phyloP scores from a whole-genome alignment of 2,329 filamentous ascomycete genomes.

The Xylogone sp. region DNA sequence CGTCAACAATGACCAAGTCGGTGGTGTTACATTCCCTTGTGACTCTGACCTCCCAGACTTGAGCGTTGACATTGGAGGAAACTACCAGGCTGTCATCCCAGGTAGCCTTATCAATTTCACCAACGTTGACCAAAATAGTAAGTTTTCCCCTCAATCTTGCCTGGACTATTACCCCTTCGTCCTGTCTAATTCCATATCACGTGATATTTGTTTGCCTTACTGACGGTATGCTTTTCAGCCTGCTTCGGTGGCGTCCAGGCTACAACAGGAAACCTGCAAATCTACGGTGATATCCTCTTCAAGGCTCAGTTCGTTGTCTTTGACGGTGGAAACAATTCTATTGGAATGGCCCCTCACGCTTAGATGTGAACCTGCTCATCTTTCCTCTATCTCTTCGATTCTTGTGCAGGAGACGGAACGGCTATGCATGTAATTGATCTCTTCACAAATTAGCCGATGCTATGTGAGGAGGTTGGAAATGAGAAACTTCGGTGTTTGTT shows the following conservation, averaged over 20 bases:
- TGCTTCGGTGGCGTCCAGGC: constrained; percentile 69
- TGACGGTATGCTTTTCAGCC: too few species aligned
- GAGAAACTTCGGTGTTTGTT: neutral
- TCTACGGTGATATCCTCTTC: constrained; percentile 61
- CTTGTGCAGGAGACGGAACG: neutral
- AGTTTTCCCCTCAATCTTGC: constrained; percentile 23
- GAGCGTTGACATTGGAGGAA: constrained; percentile 32
- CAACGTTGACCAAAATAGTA: constrained; percentile 43
- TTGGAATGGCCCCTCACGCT: constrained; percentile 43
- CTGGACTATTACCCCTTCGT: neutral
- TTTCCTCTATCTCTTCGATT: neutral
- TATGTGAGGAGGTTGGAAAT: neutral
- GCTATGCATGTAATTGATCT: neutral
- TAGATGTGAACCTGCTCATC: constrained; percentile 3
- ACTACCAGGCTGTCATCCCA: constrained; percentile 40
- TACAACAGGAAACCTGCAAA: constrained; percentile 51
- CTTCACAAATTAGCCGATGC: neutral
- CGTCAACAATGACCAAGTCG: constrained; percentile 28
- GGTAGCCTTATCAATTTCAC: constrained; percentile 49
- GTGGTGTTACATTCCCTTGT: constrained; percentile 36
- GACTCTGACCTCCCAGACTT: constrained; percentile 30
- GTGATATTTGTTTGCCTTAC: too few species aligned
- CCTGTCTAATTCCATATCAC: too few species aligned
- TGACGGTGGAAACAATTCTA: constrained; percentile 49
- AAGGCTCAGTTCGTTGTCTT: constrained; percentile 58